These are phyloP conservation scores for Ogataea neopini DNA, from an alignment of 805 yeast genomes.

Conservation along the genomic window DNA sequence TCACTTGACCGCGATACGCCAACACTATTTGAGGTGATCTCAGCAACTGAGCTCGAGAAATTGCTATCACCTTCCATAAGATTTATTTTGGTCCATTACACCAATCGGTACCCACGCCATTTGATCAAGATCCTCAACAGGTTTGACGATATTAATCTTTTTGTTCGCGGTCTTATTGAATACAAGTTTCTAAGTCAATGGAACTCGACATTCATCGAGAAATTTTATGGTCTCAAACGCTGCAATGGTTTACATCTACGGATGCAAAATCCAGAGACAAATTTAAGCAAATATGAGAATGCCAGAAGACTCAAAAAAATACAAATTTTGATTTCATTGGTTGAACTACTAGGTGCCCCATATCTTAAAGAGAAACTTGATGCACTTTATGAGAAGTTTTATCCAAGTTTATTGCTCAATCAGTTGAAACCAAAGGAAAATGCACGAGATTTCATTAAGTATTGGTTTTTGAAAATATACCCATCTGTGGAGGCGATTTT, in stretches of 20 bases:
- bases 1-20: conserved; percentile 76
- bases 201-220: conserved; percentile 88
- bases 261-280: conserved; percentile 6
- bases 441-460: conserved; percentile 28
- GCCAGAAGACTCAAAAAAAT: conserved; percentile 50
- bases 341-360: conserved; percentile 64
- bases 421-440: conserved; percentile 38
- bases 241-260: conserved; percentile 34
- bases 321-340: conserved; percentile 57
- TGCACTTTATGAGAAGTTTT: conserved; percentile 58
- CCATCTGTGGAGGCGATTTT: conserved; percentile 56
- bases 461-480: conserved; percentile 55
- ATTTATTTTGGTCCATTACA: conserved; percentile 77
- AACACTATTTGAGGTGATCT: conserved; percentile 83
- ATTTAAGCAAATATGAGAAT: conserved; percentile 40
- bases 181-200: conserved; percentile 66
- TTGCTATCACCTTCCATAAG: conserved; percentile 81
- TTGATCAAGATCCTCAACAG: conserved; percentile 60
- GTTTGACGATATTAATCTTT: conserved; percentile 75
- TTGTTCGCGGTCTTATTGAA: conserved; percentile 66
- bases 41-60: conserved; percentile 75
- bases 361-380: conserved; percentile 72
- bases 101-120: conserved; percentile 73
- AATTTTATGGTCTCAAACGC: conserved; percentile 86
- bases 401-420: conserved; percentile 58